Conservation (phyloP, 805 yeast species). For the Cyberlindnera nakhonratchasimensis region DNA sequence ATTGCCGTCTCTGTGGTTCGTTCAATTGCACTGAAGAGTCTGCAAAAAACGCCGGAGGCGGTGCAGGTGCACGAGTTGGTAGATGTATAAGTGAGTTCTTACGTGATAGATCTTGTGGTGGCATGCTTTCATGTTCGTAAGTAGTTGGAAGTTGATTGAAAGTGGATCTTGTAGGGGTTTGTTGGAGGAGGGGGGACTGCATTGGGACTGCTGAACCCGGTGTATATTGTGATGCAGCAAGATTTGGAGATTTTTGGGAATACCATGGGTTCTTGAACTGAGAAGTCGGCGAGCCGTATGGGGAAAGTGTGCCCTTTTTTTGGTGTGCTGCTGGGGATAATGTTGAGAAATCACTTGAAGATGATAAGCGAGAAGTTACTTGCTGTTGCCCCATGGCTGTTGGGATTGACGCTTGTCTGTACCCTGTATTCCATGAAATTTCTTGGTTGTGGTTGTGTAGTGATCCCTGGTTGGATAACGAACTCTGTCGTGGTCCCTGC, state of each 20-base stretch:
- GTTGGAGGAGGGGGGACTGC: slow-evolving; percentile 11
- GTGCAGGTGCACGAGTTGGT: slow-evolving; percentile 44
- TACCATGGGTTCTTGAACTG: slow-evolving; percentile 31
- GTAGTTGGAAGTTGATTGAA: slow-evolving; percentile 45
- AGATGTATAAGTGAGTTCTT: slow-evolving; percentile 34
- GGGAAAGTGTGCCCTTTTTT: slow-evolving; percentile 16
- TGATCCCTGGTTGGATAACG: neutral
- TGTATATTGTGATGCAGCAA: slow-evolving; percentile 4
- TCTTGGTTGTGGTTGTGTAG: slow-evolving; percentile 15
- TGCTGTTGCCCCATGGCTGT: slow-evolving; percentile 14
- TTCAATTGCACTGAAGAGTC: slow-evolving; percentile 24
- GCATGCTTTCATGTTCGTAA: slow-evolving; percentile 39
- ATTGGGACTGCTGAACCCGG: neutral
- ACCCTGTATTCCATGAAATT: slow-evolving; percentile 25
- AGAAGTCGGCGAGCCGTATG: slow-evolving; percentile 29
- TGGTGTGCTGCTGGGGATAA: slow-evolving; percentile 3
- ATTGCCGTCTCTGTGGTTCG: slow-evolving; percentile 36
- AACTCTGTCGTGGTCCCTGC: slow-evolving; percentile 1
- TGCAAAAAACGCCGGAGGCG: slow-evolving; percentile 38
- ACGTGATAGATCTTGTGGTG: slow-evolving; percentile 15
- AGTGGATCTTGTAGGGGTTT: slow-evolving; percentile 22
- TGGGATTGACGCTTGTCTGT: slow-evolving; percentile 20
- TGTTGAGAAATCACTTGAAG: slow-evolving; percentile 7
- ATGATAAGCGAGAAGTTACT: slow-evolving; percentile 20
- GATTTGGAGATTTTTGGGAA: slow-evolving; percentile 17